Evolutionary conservation across 2,329 filamentous ascomycete species (phyloP).

Genomic region (Claviceps pusilla): DNA sequence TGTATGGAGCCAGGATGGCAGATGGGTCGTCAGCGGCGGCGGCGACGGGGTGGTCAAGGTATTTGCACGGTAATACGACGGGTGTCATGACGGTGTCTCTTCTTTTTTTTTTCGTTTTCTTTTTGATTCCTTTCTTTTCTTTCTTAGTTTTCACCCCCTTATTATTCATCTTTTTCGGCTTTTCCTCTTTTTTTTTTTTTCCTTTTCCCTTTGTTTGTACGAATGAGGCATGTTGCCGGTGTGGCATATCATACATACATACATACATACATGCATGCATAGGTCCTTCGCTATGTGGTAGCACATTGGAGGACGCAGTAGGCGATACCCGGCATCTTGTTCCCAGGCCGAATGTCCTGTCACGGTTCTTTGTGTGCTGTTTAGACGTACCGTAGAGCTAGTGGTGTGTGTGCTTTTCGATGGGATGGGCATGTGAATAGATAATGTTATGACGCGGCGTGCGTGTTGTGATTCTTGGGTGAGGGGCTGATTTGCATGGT

Average conservation of each 20-base stretch:
- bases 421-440: no score
- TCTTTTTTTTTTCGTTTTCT: neutral
- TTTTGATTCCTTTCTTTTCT: neutral
- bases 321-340: conserved; percentile 19
- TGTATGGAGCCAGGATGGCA: conserved; percentile 88
- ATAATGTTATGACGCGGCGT: no score
- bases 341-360: no score
- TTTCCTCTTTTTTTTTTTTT: neutral
- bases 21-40: conserved; percentile 86
- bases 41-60: conserved; percentile 96
- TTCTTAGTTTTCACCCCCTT: neutral
- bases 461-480: no score
- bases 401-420: no score
- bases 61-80: conserved; percentile 41
- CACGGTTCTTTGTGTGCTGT: no score
- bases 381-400: no score
- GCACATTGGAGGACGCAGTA: conserved; percentile 10
- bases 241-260: neutral
- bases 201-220: neutral
- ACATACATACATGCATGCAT: neutral
- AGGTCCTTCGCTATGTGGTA: conserved; percentile 4
- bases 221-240: conserved; percentile 5
- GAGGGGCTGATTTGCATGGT: no score
- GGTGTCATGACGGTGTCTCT: neutral
- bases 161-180: neutral